Evolutionary conservation across 2,329 filamentous ascomycete species (phyloP), one percentile per base, ranked within the genome.

Genomic region (Aureobasidium pullulans): DNA sequence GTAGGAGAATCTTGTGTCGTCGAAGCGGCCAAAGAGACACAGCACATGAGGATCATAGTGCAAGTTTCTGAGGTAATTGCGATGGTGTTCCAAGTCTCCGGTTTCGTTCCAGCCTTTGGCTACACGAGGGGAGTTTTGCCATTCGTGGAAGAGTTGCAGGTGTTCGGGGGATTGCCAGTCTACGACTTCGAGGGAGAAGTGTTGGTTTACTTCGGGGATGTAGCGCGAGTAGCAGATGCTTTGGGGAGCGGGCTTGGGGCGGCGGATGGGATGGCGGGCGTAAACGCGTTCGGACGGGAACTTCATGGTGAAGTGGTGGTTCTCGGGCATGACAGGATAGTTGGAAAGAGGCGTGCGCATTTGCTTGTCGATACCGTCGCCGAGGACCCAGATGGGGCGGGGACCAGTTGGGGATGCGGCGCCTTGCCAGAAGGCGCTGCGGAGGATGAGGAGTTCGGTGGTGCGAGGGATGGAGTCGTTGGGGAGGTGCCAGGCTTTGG

Each of bases 111-210:
- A 92, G 4, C 88, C 88, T 67, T 86, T 82, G 4, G 87, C 87
- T 34, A 93, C 89, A 53, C 89, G 86, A 56, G 88, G 88, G 68
- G 92, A 88, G 68, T 93, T 93, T 73, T 91, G 88, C 89, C 89
- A 93, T 60, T 79, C 79, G 72, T 91, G 85, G 77, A 93, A 92
- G 5, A 90, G 77, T 15, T 77, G 74, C 53, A 92, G 73, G 72
- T 93, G 88, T 66, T 82, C 78, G 1, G 76, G 68, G 66, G 89
- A 76, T 34, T 78, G 68, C 72, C 82, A 88, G 70, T 92, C 85
- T 1, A 93, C 79, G 10, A 83, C 84, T n/a, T 88, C 78, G 77
- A 92, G 87, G 62, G 85, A 89, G 71, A 92, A 92, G 64, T 83
- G 87, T 76, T 92, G 86, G 62, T 84, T 77, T 42, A 92, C 77